These are phyloP conservation scores for Lactifluus volemus DNA, from an alignment of 768 basidiomycete species.

Conservation along the genomic window DNA sequence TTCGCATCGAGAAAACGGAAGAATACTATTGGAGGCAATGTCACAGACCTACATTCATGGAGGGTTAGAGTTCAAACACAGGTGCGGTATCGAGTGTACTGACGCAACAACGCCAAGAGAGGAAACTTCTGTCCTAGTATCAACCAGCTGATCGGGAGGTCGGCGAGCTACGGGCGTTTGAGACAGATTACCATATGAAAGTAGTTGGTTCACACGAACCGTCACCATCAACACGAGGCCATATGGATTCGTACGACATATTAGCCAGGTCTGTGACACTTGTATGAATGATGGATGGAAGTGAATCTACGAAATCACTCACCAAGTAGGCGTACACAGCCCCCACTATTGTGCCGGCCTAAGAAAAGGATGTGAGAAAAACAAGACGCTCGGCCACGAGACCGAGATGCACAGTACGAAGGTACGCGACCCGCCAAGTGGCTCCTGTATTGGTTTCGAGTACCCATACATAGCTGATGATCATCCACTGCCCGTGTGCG, in stretches of 20 bases:
- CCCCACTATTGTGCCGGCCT: slow-evolving; percentile 28
- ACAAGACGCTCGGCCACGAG: too few relatives aligned
- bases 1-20: slow-evolving; percentile 22
- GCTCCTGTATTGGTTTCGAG: slow-evolving; percentile 45
- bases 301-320: slow-evolving; percentile 9
- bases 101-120: slow-evolving; percentile 39
- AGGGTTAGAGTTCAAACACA: background rate
- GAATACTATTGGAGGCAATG: slow-evolving; percentile 36
- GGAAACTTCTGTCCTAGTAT: slow-evolving; percentile 32
- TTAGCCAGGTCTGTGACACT: slow-evolving; percentile 29
- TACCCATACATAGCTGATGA: slow-evolving; percentile 43
- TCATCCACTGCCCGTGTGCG: slow-evolving; percentile 41
- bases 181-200: background rate
- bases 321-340: slow-evolving; percentile 30
- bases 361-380: background rate
- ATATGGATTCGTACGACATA: slow-evolving; percentile 35
- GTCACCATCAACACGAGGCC: slow-evolving; percentile 34
- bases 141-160: slow-evolving; percentile 39
- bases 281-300: background rate
- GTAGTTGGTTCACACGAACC: slow-evolving; percentile 20
- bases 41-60: slow-evolving; percentile 29
- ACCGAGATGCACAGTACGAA: slow-evolving; percentile 32
- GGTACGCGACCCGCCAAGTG: slow-evolving; percentile 39
- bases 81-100: slow-evolving; percentile 12
- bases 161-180: slow-evolving; percentile 29